Percentiles rank a stretch among this genome's conserved stretches.
Conservation (phyloP, 2,329 filamentous ascomycete species). For the Rasamsonia emersonii region DNA sequence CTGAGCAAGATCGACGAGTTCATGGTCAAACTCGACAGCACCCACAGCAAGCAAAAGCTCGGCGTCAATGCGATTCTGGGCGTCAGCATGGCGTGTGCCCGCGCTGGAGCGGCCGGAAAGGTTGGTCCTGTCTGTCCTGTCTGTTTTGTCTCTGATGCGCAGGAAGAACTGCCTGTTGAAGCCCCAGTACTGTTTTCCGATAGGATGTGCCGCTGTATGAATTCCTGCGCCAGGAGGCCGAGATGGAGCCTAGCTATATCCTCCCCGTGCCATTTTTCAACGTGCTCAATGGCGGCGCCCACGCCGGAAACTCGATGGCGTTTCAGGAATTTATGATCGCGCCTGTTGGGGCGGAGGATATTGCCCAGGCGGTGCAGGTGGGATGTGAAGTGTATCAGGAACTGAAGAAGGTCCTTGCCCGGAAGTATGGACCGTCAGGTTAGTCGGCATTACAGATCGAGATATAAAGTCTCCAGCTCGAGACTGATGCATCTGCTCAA, state of each 20-base stretch:
- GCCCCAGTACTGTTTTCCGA: too few species aligned
- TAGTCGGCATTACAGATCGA: constrained; percentile 5
- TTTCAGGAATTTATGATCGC: constrained; percentile 37
- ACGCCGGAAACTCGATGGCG: constrained; percentile 36
- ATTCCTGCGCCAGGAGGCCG: constrained; percentile 47
- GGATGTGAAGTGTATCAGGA: constrained; percentile 25
- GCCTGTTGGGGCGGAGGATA: constrained; percentile 8
- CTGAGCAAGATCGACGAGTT: constrained; percentile 47
- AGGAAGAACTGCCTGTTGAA: background rate
- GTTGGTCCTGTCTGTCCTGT: too few species aligned
- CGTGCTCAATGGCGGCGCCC: constrained; percentile 46
- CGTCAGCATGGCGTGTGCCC: constrained; percentile 52
- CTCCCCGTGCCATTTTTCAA: constrained; percentile 52
- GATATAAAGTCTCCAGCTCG: too few species aligned
- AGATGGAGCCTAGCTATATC: constrained; percentile 46
- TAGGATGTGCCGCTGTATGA: constrained; percentile 48
- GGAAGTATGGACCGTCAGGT: constrained; percentile 21
- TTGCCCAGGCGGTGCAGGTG: constrained; percentile 16
- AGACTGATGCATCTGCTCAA: constrained; percentile 1
- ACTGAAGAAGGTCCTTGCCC: constrained; percentile 21
- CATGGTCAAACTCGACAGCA: constrained; percentile 48
- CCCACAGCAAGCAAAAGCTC: constrained; percentile 50
- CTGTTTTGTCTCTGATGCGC: too few species aligned
- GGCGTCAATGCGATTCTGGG: constrained; percentile 54
- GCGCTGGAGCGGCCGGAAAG: constrained; percentile 49